These are phyloP conservation scores for Trebouxia sp. DNA, from an alignment of 139 green algal genomes.

Conservation along the genomic window DNA sequence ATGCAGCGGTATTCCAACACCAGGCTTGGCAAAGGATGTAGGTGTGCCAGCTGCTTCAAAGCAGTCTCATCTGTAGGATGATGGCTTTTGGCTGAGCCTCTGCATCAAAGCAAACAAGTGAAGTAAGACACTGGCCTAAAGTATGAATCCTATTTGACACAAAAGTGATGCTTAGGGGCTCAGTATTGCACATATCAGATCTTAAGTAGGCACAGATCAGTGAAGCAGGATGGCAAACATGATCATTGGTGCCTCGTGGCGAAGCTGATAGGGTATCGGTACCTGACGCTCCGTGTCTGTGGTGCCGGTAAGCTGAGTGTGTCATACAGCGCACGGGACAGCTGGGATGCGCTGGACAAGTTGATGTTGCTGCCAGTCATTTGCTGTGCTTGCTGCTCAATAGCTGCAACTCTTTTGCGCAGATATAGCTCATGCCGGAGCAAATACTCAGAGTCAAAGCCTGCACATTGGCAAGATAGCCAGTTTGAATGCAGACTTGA, in stretches of 20 bases:
- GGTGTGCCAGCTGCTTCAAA: slow-evolving; percentile 46
- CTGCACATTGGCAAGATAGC: neutral
- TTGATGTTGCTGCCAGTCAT: slow-evolving; percentile 56
- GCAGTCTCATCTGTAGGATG: slow-evolving; percentile 53
- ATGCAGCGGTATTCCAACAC: slow-evolving; percentile 46
- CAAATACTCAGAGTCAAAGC: neutral
- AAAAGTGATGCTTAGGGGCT: neutral
- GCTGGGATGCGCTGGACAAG: slow-evolving; percentile 50
- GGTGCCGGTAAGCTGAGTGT: slow-evolving; percentile 41
- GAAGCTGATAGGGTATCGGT: neutral
- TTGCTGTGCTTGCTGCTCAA: slow-evolving; percentile 7
- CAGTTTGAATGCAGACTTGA: neutral
- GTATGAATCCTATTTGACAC: neutral
- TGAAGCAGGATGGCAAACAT: no score
- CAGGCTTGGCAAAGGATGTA: slow-evolving; percentile 49
- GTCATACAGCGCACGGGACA: slow-evolving; percentile 53
- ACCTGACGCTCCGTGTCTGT: neutral
- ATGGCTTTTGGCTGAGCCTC: slow-evolving; percentile 45
- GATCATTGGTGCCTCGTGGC: no score
- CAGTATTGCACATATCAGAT: no score
- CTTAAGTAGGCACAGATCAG: no score
- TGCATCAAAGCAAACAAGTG: neutral
- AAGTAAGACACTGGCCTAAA: neutral
- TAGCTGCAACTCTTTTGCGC: neutral
- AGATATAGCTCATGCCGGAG: neutral